A percentile compares a stretch with the other conserved stretches of the same genome.
These are phyloP conservation scores for Mediolabrus comicus DNA, from an alignment of 108 stramenopile genomes.

Conservation along the genomic window DNA sequence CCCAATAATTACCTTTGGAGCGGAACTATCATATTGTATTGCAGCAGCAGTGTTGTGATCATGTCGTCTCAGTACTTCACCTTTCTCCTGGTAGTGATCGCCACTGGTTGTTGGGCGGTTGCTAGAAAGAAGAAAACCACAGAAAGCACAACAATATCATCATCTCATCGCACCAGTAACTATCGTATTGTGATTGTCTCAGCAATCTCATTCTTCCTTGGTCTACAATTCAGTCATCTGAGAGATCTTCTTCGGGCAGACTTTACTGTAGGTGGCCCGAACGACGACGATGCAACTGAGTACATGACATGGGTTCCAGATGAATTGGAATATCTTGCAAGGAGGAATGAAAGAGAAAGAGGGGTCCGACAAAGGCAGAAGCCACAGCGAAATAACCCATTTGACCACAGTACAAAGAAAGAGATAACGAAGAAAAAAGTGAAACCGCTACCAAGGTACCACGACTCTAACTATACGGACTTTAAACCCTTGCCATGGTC, in stretches of 20 bases:
- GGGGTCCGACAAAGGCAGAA: neutral
- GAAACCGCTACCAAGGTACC: neutral
- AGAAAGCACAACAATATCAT: neutral
- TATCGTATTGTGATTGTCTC: neutral
- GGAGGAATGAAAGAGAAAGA: neutral
- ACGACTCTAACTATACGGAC: conserved; percentile 3
- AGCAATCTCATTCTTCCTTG: conserved; percentile 27
- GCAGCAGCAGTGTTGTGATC: too few species aligned
- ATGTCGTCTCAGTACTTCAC: neutral
- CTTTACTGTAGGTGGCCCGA: neutral
- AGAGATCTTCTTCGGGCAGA: neutral
- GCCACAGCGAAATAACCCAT: neutral
- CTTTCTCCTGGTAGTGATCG: neutral
- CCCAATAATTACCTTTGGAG: too few species aligned
- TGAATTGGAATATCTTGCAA: neutral
- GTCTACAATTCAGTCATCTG: conserved; percentile 21
- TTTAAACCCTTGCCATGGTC: conserved; percentile 39
- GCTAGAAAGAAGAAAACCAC: neutral
- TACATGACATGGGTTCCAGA: conserved; percentile 15
- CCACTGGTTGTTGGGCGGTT: neutral
- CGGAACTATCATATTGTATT: neutral
- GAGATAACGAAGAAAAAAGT: neutral
- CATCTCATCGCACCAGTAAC: neutral
- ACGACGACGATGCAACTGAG: neutral
- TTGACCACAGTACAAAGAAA: neutral